Conservation (phyloP, 75 land plant genomes). For the Selaginella tamariscina region DNA sequence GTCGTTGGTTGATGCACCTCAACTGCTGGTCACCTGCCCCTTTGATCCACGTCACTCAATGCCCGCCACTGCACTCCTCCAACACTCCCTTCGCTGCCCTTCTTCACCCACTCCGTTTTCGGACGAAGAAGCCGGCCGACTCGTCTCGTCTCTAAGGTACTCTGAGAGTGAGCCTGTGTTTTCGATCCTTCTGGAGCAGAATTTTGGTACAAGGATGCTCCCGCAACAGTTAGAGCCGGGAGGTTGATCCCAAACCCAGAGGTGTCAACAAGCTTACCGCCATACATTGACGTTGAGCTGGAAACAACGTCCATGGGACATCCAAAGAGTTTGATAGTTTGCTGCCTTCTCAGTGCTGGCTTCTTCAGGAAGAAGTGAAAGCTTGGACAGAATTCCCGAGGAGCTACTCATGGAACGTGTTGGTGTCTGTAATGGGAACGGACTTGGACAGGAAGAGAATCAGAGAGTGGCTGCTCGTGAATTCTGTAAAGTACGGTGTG, state of each 20-base stretch:
- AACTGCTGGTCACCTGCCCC: no score
- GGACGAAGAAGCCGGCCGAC: neutral
- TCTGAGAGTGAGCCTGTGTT: neutral
- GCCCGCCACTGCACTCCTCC: constrained; percentile 17
- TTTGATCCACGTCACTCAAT: constrained; percentile 13
- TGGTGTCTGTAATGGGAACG: constrained; percentile 24
- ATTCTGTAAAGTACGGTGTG: constrained; percentile 49
- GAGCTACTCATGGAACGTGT: constrained; percentile 22
- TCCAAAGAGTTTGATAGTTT: neutral
- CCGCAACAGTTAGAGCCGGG: constrained; percentile 37
- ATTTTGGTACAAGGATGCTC: constrained; percentile 68
- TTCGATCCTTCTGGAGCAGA: constrained; percentile 13
- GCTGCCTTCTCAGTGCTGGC: constrained; percentile 50
- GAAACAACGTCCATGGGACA: neutral
- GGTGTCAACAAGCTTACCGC: no score
- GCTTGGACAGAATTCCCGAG: constrained; percentile 44
- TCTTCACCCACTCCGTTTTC: neutral
- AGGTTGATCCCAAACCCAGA: no score
- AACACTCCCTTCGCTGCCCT: constrained; percentile 17
- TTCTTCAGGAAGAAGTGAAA: constrained; percentile 34
- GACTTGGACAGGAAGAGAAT: constrained; percentile 20
- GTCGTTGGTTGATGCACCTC: no score
- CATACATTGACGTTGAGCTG: no score
- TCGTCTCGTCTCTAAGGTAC: constrained; percentile 13
- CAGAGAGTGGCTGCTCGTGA: constrained; percentile 47